These are phyloP conservation scores for Malania oleifera DNA, from an alignment of 164 flowering plant genomes.

Conservation along the genomic window DNA sequence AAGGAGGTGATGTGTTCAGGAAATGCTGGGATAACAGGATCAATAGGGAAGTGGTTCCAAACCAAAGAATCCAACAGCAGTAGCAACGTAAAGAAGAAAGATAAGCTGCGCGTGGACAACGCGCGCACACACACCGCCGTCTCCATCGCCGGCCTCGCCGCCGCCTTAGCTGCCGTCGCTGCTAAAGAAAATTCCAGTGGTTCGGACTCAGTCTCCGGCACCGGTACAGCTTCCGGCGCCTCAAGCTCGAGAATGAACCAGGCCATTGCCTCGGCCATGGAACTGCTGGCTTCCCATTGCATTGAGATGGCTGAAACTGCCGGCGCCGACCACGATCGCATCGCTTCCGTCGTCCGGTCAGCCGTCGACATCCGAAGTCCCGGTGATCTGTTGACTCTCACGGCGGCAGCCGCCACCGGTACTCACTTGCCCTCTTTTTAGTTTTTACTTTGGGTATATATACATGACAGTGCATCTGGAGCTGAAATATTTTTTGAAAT, in stretches of 20 bases:
- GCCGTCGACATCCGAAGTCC: constrained; percentile 67
- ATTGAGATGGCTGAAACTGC: constrained; percentile 69
- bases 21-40: constrained; percentile 21
- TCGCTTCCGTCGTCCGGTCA: constrained; percentile 63
- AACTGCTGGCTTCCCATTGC: constrained; percentile 80
- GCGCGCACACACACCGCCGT: constrained; percentile 68
- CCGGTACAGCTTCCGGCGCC: constrained; percentile 1
- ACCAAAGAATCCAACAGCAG: constrained; percentile 33
- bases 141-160: constrained; percentile 76
- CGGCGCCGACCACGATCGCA: constrained; percentile 66
- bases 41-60: constrained; percentile 77
- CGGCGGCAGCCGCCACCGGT: constrained; percentile 99
- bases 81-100: constrained; percentile 55
- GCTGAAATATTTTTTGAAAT: too few relatives aligned
- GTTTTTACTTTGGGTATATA: too few relatives aligned
- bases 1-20: constrained; percentile 25
- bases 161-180: constrained; percentile 73
- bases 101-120: constrained; percentile 58
- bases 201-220: constrained; percentile 1
- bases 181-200: constrained; percentile 40
- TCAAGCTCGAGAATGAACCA: constrained; percentile 48
- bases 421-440: not conserved
- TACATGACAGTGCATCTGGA: too few relatives aligned
- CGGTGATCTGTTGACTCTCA: constrained; percentile 81
- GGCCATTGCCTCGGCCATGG: constrained; percentile 79